These are phyloP conservation scores for Ascomycota sp. DNA, from an alignment of 2,329 filamentous ascomycete species.

Conservation along the genomic window DNA sequence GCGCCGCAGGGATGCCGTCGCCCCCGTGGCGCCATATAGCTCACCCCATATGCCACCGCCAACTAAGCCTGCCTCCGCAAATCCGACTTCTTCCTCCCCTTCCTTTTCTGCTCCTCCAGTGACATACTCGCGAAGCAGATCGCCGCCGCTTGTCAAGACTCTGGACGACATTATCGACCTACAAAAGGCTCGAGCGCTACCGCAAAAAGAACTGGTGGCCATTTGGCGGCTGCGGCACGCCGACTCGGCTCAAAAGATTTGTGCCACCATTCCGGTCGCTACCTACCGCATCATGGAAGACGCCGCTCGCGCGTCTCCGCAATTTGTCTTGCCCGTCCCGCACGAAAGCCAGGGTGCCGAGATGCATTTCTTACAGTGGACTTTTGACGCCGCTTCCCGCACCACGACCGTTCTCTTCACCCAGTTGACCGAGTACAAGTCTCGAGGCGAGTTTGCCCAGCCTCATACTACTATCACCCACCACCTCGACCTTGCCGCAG, in stretches of 20 bases:
- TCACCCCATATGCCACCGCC: conserved; percentile 6
- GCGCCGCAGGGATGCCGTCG: conserved; percentile 43
- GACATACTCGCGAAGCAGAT: conserved; percentile 1
- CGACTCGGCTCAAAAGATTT: conserved; percentile 51
- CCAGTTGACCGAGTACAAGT: conserved; percentile 80
- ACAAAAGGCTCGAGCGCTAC: conserved; percentile 51
- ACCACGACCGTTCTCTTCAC: conserved; percentile 77
- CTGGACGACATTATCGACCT: conserved; percentile 48
- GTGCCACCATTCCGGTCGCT: conserved; percentile 54
- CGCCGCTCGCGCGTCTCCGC: conserved; percentile 55
- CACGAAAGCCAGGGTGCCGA: conserved; percentile 52
- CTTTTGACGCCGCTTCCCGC: conserved; percentile 48
- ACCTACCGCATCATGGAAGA: conserved; percentile 56
- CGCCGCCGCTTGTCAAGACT: conserved; percentile 18
- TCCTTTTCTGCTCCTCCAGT: too few relatives aligned
- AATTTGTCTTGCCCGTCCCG: conserved; percentile 79
- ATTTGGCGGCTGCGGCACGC: conserved; percentile 85
- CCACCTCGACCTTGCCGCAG: conserved; percentile 57
- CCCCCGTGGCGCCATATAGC: conserved; percentile 10
- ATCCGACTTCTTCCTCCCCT: conserved; percentile 3
- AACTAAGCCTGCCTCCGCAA: conserved; percentile 3
- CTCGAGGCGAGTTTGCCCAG: conserved; percentile 69
- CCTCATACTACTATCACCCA: conserved; percentile 91
- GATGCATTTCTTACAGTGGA: conserved; percentile 94
- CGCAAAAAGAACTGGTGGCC: conserved; percentile 62